Base-by-base conservation (phyloP, 2,329 filamentous ascomycete species). In the Colletotrichum liriopes region DNA sequence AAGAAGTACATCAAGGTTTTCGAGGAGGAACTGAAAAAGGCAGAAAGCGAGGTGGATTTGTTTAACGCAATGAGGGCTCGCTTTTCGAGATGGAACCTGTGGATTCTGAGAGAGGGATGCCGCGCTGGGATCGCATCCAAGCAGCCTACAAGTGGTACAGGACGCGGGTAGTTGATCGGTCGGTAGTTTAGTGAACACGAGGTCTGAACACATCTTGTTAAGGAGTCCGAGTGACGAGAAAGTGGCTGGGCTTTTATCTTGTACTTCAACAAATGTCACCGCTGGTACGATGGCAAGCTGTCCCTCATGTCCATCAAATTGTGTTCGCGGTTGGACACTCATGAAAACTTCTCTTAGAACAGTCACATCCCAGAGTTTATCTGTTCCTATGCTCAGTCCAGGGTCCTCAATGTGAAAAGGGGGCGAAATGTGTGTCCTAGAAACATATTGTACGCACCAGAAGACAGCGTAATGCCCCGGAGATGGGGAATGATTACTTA, bases 11-110 rank as follows among this genome's bases (percentile, higher is more conserved):
- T 64, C 18, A 35, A 39, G 61, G 37, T 9, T 18, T 64, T 64
- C 32, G 61, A 64, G 49, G 49, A 64, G 37, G 61, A 64, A 2
- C 49, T 64, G n/a, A 35, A 43, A 49, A 43, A 64, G 35, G 61
- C 61, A 23, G 32, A 23, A 65, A 55, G 47, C 29, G 49, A 49
- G 37, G 62, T 45, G 37, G 54, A 52, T 14, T 20, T 52, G 49
- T 52, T 52, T 7, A 29, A 52, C 18, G 49, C 32, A 7, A 56
- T 56, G 52, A 56, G 32, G 32, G 32, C 11, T 37, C 52, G 52
- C 7, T 37, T 56, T 16, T 39, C 29, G 32, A 35, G 35, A 39
- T 56, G 29, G 52, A 56, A 56, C n/a, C 32, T 56, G 18, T 23
- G 52, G 35, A 56, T 56, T 20, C 14, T 56, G 32, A 37, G 52